These are phyloP conservation scores for Pichia scutulata DNA, from an alignment of 805 yeast genomes.

Conservation along the genomic window DNA sequence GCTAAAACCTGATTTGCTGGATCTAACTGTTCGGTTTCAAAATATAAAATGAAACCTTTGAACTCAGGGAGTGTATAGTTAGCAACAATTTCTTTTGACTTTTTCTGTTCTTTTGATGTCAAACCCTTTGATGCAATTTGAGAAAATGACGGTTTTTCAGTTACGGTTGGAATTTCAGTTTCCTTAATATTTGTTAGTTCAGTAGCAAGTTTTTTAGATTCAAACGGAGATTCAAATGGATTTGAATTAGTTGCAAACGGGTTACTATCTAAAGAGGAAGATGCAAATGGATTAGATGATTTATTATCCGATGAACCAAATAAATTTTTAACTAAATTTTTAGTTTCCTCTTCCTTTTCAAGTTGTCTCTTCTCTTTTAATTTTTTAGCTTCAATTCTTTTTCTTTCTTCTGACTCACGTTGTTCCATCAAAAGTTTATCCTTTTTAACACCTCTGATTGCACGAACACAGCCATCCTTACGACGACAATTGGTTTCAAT, in stretches of 20 bases:
- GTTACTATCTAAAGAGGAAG: slow-evolving; percentile 19
- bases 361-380: slow-evolving; percentile 34
- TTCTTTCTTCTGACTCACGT: slow-evolving; percentile 34
- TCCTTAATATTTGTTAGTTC: not conserved
- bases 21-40: slow-evolving; percentile 63
- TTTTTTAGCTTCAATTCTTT: slow-evolving; percentile 37
- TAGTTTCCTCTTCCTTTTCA: slow-evolving; percentile 34
- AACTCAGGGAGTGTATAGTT: slow-evolving; percentile 37
- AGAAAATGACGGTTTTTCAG: slow-evolving; percentile 1
- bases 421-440: slow-evolving; percentile 43
- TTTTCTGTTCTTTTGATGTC: not conserved
- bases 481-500: slow-evolving; percentile 54
- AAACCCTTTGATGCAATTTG: not conserved
- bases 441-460: slow-evolving; percentile 66
- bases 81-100: not conserved
- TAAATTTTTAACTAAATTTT: slow-evolving; percentile 30
- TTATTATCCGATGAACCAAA: slow-evolving; percentile 12
- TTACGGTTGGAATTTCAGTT: not conserved
- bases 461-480: slow-evolving; percentile 62
- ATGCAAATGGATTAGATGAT: slow-evolving; percentile 29
- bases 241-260: slow-evolving; percentile 18
- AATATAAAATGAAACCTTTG: slow-evolving; percentile 61
- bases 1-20: slow-evolving; percentile 36
- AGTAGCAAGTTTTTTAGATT: not conserved
- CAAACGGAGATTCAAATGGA: slow-evolving; percentile 23